Base-by-base conservation (phyloP, 768 basidiomycete genomes). In the Kwoniella mangroviensis region DNA sequence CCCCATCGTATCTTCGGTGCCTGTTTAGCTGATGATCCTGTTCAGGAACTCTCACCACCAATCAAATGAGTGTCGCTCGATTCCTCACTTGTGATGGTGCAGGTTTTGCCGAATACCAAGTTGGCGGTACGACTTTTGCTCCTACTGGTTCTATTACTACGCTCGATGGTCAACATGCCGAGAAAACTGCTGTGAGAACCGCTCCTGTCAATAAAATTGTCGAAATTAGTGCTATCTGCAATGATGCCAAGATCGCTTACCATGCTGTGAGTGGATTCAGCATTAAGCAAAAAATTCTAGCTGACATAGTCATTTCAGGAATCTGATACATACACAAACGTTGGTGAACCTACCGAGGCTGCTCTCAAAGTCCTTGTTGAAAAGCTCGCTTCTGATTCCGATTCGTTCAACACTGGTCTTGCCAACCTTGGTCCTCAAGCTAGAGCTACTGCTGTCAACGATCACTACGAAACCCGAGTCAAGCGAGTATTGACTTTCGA, bases 261-360 rank as follows among this genome's bases (percentile, higher is more conserved):
- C 87, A 93, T 75, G 78, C 86, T 51, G 93, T 92, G 84, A 76
- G 90, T 70, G 75, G 12, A 34, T 11, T 59, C 49, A 22, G 34
- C 34, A 7, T 7, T 34, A 7, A 34, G 34, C 34, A 34, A 34
- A 34, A 34, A 34, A 7, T 34, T 24, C 57, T 45, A 45, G 70
- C 73, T 73, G 61, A 73, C 53, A 22, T 41, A 24, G 70, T 40
- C 12, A 56, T 6, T 34, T 24, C 76, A 95, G 92, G 93, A 96
- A 26, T 94, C 91, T 81, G 86, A 86, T 34, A 71, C 85, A 0
- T 98, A 96, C 82, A 83, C 86, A 58, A 94, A 92, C 78, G 88
- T 99, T 57, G 96, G 96, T 26, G 96, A 98, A 84, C 96, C 96
- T 15, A 99, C 96, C 1, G 96, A 99, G 84, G 96, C 96, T 4